Base-by-base conservation (phyloP, 139 green algal species). In the Spirogloea muscicola region DNA sequence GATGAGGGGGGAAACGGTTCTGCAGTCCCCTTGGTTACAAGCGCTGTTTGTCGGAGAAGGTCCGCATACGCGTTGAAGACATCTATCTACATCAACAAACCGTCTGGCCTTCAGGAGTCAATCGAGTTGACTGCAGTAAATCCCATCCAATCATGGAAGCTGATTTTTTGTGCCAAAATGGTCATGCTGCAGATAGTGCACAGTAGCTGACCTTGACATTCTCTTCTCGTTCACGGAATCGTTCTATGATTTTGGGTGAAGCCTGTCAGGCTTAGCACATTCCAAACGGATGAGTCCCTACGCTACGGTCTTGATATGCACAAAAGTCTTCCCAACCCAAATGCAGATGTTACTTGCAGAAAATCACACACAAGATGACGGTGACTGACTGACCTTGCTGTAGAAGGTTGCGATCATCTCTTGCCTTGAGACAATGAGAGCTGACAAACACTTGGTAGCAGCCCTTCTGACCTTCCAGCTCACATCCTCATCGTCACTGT, bases 401-500 rank as follows among this genome's bases (percentile, higher is more conserved):
- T 89, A 94, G 40, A 88, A 33, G 2, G 63, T 57, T 21, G 61
- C 7, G 25, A 90, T 51, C 58, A 85, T 70, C 67, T 95, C 88
- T 3, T 87, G 83, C 73, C 89, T 91, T 39, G 84, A 82, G 0
- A 60, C 60, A 29, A 93, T 72, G 46, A 93, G 46, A 2, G 90
- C 86, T 0, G 84, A 72, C 9, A 95, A 43, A 16, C 82, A 68
- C 83, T 84, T 94, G 59, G 84, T 83, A 3, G 90, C 87, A 27
- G 74, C 74, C 21, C 49, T 88, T 18, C 92, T 63, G 63, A 98
- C 93, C 80, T 97, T 98, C 93, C 93, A 98, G 86, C 87, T 94
- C 44, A 85, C 75, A 68, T 98, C 93, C 60, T 98, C 93, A 55
- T 98, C 94, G 72, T 98, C 93, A 42, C 72, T 90, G 88, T 95